These are phyloP conservation scores for Glarea lozoyensis DNA, from an alignment of 495 filamentous ascomycete species.

Conservation along the genomic window DNA sequence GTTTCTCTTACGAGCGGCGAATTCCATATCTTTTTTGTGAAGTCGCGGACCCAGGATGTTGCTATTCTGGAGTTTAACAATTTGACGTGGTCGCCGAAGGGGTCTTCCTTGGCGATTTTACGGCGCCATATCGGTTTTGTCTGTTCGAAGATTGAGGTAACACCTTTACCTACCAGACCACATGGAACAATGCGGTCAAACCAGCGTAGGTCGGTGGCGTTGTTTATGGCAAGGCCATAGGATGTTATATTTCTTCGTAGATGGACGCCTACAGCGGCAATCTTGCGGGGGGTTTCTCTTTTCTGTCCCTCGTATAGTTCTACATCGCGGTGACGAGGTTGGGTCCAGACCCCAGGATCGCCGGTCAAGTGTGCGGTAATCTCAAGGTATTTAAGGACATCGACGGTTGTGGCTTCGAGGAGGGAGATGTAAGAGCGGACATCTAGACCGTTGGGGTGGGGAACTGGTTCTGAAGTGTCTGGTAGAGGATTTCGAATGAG, in stretches of 20 bases:
- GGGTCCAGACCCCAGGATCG: conserved; percentile 91
- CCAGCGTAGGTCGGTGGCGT: conserved; percentile 58
- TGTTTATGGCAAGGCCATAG: conserved; percentile 80
- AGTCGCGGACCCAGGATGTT: too few species aligned
- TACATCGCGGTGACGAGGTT: too few species aligned
- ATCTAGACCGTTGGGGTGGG: too few species aligned
- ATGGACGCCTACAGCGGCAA: conserved; percentile 85
- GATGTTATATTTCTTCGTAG: conserved; percentile 74
- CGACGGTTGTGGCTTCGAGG: too few species aligned
- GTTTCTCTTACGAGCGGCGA: too few species aligned
- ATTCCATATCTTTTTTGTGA: too few species aligned
- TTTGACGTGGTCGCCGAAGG: too few species aligned
- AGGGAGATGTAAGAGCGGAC: too few species aligned
- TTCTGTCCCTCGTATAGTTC: background rate
- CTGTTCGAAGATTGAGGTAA: conserved; percentile 43
- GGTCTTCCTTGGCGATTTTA: too few species aligned
- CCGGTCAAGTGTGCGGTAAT: conserved; percentile 53
- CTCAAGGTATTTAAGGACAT: conserved; percentile 43
- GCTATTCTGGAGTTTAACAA: too few species aligned
- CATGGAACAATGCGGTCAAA: conserved; percentile 79
- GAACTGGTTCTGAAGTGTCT: too few species aligned
- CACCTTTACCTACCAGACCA: conserved; percentile 67
- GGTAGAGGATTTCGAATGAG: too few species aligned
- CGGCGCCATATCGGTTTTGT: background rate
- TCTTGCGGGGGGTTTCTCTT: conserved; percentile 48